A percentile compares a stretch with the other conserved stretches of the same genome.
phyloP scores from a whole-genome alignment of 495 filamentous ascomycete genomes.

The Annulohypoxylon nitens region DNA sequence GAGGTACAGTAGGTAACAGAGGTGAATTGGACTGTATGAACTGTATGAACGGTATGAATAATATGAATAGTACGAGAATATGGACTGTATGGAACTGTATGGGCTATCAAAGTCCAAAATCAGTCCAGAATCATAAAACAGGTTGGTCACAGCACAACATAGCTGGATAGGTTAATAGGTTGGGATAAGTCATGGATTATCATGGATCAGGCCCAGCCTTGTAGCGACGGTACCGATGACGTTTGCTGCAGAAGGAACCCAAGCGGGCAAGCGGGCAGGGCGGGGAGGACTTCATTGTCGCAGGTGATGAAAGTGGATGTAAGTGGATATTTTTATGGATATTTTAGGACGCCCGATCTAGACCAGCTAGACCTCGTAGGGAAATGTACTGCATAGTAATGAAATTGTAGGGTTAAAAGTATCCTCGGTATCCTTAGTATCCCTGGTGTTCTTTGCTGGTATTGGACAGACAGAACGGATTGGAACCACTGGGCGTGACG shows the following conservation, averaged over 20 bases:
- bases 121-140: neutral
- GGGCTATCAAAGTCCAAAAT: slow-evolving; percentile 4
- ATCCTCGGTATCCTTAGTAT: neutral
- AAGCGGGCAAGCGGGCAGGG: slow-evolving; percentile 16
- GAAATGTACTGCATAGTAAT: slow-evolving; percentile 19
- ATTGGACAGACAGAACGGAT: neutral
- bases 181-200: slow-evolving; percentile 3
- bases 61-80: no score
- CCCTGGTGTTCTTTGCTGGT: neutral
- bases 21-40: neutral
- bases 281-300: slow-evolving; percentile 39
- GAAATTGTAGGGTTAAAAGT: slow-evolving; percentile 1
- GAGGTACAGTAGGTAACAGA: neutral
- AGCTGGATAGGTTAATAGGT: slow-evolving; percentile 24
- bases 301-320: slow-evolving; percentile 37
- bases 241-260: slow-evolving; percentile 42
- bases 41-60: no score
- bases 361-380: slow-evolving; percentile 34
- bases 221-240: slow-evolving; percentile 42
- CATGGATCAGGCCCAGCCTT: slow-evolving; percentile 38
- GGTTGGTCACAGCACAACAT: neutral
- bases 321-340: slow-evolving; percentile 2
- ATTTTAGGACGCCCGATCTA: slow-evolving; percentile 7
- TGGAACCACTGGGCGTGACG: slow-evolving; percentile 9
- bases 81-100: neutral